Evolutionary conservation across 768 basidiomycete genomes (phyloP).

Genomic region (Trametes elegans): DNA sequence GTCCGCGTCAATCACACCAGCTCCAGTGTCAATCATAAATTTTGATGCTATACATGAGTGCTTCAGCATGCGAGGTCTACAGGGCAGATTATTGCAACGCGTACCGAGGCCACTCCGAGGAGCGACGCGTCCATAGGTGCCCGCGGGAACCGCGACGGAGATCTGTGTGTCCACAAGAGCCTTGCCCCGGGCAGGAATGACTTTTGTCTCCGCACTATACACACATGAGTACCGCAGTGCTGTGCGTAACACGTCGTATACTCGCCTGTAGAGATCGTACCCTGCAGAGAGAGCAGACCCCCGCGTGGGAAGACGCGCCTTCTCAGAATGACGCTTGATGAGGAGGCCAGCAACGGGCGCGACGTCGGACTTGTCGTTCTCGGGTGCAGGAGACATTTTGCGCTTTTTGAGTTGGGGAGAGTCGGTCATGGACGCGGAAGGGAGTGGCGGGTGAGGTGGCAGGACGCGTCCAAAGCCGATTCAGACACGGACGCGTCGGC

Average conservation of each 20-base stretch:
- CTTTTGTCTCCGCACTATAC: conserved; percentile 77
- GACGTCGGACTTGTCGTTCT: conserved; percentile 27
- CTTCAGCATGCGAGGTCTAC: neutral
- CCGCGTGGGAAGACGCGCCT: conserved; percentile 81
- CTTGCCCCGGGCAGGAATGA: conserved; percentile 86
- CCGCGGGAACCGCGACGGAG: conserved; percentile 89
- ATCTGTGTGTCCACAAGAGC: conserved; percentile 89
- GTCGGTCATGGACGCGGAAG: conserved; percentile 18
- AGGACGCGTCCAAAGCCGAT: conserved; percentile 8
- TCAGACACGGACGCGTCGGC: conserved; percentile 26
- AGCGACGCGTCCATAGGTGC: conserved; percentile 95
- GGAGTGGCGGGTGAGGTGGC: neutral
- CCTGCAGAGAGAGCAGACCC: conserved; percentile 88
- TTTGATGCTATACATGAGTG: conserved; percentile 69
- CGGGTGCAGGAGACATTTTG: conserved; percentile 47
- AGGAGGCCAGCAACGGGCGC: conserved; percentile 56
- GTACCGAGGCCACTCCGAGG: conserved; percentile 92
- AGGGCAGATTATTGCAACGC: conserved; percentile 25
- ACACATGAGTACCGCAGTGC: neutral
- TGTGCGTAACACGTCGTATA: neutral
- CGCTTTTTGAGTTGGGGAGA: conserved; percentile 48
- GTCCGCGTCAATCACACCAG: conserved; percentile 96
- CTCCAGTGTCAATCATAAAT: conserved; percentile 97
- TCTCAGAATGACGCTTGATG: conserved; percentile 81
- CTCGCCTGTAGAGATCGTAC: conserved; percentile 93